Conservation (phyloP, 352 stramenopile genomes). For the Phytophthora nicotianae region DNA sequence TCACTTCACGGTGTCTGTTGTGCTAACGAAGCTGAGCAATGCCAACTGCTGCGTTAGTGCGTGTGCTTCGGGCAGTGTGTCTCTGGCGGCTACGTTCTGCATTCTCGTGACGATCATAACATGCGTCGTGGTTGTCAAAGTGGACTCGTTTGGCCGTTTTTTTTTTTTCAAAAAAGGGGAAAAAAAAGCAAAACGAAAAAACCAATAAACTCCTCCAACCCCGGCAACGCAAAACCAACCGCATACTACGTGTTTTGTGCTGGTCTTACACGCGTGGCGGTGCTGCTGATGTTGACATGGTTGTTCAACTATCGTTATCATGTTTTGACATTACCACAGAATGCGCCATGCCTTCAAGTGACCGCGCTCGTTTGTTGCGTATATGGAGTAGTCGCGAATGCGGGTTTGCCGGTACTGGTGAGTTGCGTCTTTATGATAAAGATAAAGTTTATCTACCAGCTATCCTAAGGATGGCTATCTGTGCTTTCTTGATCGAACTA, state of each 20-base stretch:
- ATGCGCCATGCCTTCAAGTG: background rate
- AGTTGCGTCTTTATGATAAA: too few species aligned
- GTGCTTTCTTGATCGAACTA: background rate
- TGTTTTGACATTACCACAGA: conserved; percentile 17
- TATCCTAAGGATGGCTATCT: too few species aligned
- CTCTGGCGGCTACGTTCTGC: conserved; percentile 23
- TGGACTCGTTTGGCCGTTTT: conserved; percentile 47
- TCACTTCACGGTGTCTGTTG: background rate
- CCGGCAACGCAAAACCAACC: conserved; percentile 15
- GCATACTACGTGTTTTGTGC: conserved; percentile 56
- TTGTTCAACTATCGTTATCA: conserved; percentile 45
- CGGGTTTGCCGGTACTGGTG: background rate
- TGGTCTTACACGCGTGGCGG: conserved; percentile 36
- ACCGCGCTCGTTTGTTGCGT: background rate
- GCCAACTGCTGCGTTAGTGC: conserved; percentile 1
- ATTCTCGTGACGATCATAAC: conserved; percentile 41
- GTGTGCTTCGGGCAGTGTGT: conserved; percentile 12
- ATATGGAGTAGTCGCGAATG: background rate
- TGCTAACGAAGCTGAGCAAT: background rate
- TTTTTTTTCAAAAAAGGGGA: conserved; percentile 57
- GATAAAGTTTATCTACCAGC: too few species aligned
- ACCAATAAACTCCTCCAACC: background rate
- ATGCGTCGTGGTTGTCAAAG: conserved; percentile 50
- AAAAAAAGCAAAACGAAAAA: too few species aligned
- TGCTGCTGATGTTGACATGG: conserved; percentile 30